These are phyloP conservation scores for Lentithecium fluviatile DNA, from an alignment of 495 filamentous ascomycete species.

Conservation along the genomic window DNA sequence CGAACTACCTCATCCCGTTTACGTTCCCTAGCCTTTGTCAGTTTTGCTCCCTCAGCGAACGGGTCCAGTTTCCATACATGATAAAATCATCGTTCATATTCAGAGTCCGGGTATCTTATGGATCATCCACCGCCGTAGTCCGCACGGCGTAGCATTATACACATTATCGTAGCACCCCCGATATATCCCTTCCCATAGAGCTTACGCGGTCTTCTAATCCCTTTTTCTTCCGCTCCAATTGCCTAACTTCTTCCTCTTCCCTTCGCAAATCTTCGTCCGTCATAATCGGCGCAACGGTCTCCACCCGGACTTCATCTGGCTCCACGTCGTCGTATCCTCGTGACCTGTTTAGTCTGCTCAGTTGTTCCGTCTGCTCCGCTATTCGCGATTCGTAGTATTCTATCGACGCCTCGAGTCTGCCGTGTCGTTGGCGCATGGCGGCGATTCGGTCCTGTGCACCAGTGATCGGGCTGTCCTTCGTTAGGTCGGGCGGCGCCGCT, in stretches of 20 bases:
- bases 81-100: too few relatives aligned
- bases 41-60: too few relatives aligned
- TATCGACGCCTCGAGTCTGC: constrained; percentile 70
- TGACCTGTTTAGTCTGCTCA: constrained; percentile 70
- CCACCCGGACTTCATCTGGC: constrained; percentile 42
- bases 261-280: constrained; percentile 68
- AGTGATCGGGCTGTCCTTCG: constrained; percentile 61
- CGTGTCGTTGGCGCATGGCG: constrained; percentile 66
- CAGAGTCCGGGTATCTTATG: not conserved
- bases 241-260: constrained; percentile 76
- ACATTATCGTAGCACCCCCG: constrained; percentile 35
- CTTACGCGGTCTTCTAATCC: constrained; percentile 73
- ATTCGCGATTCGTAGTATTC: constrained; percentile 76
- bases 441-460: constrained; percentile 80
- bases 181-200: constrained; percentile 72
- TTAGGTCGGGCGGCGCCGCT: constrained; percentile 2
- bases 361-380: constrained; percentile 68
- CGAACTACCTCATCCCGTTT: too few relatives aligned
- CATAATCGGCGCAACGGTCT: constrained; percentile 44
- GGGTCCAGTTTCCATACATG: too few relatives aligned
- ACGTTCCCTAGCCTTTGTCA: too few relatives aligned
- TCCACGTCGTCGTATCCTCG: constrained; percentile 49
- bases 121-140: not conserved
- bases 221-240: constrained; percentile 74
- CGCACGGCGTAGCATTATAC: not conserved